Evolutionary conservation across 139 green algal species (phyloP).

Genomic region (Tetradesmus obliquus): DNA sequence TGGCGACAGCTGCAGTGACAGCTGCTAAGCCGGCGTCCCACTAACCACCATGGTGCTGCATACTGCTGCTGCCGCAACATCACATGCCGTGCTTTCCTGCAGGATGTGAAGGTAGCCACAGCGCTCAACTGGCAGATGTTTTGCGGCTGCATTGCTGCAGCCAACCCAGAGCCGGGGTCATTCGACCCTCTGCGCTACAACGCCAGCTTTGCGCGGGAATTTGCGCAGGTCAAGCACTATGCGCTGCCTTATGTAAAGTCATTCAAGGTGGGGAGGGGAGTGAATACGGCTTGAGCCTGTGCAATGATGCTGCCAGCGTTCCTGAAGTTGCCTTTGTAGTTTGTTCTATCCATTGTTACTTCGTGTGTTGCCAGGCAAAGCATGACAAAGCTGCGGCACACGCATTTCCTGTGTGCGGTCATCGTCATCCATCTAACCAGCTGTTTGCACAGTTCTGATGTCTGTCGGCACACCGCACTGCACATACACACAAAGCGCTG

Average conservation of each 20-base stretch:
- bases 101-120: constrained; percentile 36
- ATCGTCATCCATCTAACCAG: too few relatives aligned
- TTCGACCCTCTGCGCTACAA: constrained; percentile 47
- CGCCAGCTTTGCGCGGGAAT: constrained; percentile 10
- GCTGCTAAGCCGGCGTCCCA: not conserved
- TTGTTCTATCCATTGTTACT: too few relatives aligned
- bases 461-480: too few relatives aligned
- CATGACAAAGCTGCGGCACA: too few relatives aligned
- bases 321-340: too few relatives aligned
- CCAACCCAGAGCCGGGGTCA: constrained; percentile 6
- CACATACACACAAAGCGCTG: too few relatives aligned
- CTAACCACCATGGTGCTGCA: not conserved
- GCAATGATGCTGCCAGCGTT: too few relatives aligned
- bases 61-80: not conserved
- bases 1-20: not conserved
- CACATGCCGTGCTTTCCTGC: not conserved
- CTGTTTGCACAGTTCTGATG: too few relatives aligned
- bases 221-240: constrained; percentile 35
- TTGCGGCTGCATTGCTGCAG: constrained; percentile 35
- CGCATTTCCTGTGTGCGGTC: too few relatives aligned
- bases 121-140: constrained; percentile 49
- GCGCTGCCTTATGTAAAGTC: constrained; percentile 11
- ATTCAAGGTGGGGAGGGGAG: constrained; percentile 30
- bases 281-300: not conserved
- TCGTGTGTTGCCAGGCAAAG: too few relatives aligned